Evolutionary conservation across 2,329 filamentous ascomycete genomes (phyloP), one percentile per base, ranked within the genome.

Genomic region (Berkeleyomyces rouxiae): DNA sequence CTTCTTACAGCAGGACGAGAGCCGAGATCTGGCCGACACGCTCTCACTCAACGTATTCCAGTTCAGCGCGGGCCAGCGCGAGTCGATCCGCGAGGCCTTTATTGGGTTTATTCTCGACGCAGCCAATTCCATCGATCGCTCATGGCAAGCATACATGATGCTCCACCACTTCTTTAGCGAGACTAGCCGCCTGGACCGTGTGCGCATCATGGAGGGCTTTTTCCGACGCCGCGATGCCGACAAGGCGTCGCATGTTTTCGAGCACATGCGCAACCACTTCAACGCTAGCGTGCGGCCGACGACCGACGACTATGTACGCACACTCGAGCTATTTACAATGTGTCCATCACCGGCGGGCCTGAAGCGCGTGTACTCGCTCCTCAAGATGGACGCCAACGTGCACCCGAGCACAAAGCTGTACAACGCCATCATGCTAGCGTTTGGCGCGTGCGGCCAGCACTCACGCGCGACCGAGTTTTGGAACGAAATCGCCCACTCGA

Each of bases 391-490:
- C 71, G 80, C 85, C n/a, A 81, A 82, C 49, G 79, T 97, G 44
- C 84, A 91, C 67, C 79, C 86, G 3, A 84, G 81, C 67, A 97
- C 92, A 0, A 78, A 77, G 62, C 77, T 97, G 1, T 83, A 86
- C 68, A 97, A 96, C 68, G 84, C 87, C 0, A 76, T 97, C 58
- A 96, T 99, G 84, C 78, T 93, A 10, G 91, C 89, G 0, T 92
- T 95, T 70, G 82, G 84, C 0, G 80, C 82, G 0, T 87, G 84
- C 68, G 87, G 82, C 5, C 78, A 84, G 66, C 78, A 86, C 0
- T 74, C 79, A 39, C 81, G 81, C 62, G 88, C 88, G 1, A 76
- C 95, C 66, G 82, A 85, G 58, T 89, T 90, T 70, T 97, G 91
- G 90, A 78, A 83, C 62, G 83, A 95, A 58, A 90, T 99, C 63